Conservation (phyloP, 352 stramenopile genomes). For the Vaucheria bursata region DNA sequence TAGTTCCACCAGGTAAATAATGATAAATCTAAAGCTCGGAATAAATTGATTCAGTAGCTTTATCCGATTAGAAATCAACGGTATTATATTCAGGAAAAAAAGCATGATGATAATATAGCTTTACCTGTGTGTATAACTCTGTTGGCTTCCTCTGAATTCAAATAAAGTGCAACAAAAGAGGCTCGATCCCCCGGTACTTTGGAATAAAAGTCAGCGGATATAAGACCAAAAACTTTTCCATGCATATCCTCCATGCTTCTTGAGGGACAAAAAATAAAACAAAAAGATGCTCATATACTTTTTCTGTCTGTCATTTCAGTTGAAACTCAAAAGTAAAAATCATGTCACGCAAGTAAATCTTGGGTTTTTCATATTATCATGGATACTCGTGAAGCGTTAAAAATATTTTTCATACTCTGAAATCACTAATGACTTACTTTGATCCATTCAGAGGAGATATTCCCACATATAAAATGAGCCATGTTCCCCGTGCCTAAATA, state of each 20-base stretch:
- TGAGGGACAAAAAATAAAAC: not conserved
- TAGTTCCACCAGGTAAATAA: too few relatives aligned
- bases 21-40: too few relatives aligned
- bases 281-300: too few relatives aligned
- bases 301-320: too few relatives aligned
- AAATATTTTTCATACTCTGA: not conserved
- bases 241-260: constrained; percentile 16
- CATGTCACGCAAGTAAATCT: too few relatives aligned
- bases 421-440: not conserved
- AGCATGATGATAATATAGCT: too few relatives aligned
- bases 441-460: constrained; percentile 24
- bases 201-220: constrained; percentile 36
- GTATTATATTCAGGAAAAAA: too few relatives aligned
- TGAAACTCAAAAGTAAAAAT: too few relatives aligned
- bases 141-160: not conserved
- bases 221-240: constrained; percentile 35
- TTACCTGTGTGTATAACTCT: not conserved
- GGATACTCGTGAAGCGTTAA: too few relatives aligned
- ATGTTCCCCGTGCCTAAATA: constrained; percentile 4
- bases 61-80: too few relatives aligned
- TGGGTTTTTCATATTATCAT: too few relatives aligned
- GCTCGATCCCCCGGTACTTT: constrained; percentile 26
- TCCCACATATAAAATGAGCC: constrained; percentile 35
- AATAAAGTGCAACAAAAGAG: constrained; percentile 28
- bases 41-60: too few relatives aligned